Conservation (phyloP, 768 basidiomycete species). For the Leccinum longicurvipes region DNA sequence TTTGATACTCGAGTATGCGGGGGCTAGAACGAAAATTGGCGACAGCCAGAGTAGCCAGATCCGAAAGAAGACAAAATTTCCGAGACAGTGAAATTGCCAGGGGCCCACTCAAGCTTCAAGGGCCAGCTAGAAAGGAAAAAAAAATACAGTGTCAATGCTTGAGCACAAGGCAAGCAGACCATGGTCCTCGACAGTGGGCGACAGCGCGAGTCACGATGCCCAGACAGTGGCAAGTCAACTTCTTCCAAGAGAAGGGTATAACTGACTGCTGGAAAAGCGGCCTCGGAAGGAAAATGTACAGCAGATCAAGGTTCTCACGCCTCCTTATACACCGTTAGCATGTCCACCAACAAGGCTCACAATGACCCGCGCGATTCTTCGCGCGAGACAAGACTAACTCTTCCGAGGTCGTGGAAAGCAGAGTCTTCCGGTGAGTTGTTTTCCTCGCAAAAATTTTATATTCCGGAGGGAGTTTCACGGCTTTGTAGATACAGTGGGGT, state of each 20-base stretch:
- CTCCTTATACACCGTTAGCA: conserved; percentile 14
- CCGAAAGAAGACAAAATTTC: background rate
- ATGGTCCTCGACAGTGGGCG: no score
- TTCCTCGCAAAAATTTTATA: background rate
- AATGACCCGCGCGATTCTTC: conserved; percentile 68
- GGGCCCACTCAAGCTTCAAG: no score
- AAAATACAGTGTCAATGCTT: no score
- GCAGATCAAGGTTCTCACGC: background rate
- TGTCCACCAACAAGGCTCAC: conserved; percentile 24
- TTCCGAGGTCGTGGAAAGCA: conserved; percentile 65
- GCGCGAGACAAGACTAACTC: conserved; percentile 51
- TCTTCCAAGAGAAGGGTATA: no score
- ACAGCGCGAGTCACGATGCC: no score
- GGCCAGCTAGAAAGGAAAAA: no score
- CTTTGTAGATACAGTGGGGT: conserved; percentile 46
- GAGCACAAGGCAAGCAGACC: no score
- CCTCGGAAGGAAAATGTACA: no score
- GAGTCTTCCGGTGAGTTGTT: conserved; percentile 45
- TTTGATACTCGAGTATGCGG: background rate
- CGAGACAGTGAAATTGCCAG: no score
- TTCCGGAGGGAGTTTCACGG: background rate
- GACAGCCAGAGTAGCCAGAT: background rate
- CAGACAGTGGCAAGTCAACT: no score
- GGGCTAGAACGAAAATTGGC: background rate
- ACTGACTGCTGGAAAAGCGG: no score